Percentiles rank a stretch among this genome's conserved stretches.
Evolutionary conservation across 495 filamentous ascomycete genomes (phyloP).

Genomic region (Pseudoneurospora amorphoporcata): DNA sequence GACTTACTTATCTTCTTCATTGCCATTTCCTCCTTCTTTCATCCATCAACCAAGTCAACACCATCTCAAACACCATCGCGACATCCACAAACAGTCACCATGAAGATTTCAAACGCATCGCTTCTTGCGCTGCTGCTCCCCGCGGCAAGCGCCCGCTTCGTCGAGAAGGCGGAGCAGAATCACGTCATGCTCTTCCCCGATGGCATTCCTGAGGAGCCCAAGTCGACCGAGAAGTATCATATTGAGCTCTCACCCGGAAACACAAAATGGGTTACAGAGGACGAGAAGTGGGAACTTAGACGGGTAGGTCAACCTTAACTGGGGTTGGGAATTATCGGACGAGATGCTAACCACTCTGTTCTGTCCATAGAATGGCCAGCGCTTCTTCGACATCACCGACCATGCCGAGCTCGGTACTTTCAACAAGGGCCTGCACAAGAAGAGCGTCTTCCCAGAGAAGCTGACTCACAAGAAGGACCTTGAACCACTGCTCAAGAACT

Average conservation of each 20-base stretch:
- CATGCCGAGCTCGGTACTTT: slow-evolving; percentile 44
- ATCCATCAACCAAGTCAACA: background rate
- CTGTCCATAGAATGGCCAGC: slow-evolving; percentile 55
- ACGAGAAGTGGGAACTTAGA: slow-evolving; percentile 86
- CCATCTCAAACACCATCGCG: background rate
- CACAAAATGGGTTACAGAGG: slow-evolving; percentile 78
- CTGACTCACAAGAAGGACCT: slow-evolving; percentile 57
- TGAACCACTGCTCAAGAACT: slow-evolving; percentile 49
- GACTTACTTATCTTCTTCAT: background rate
- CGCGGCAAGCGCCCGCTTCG: slow-evolving; percentile 39
- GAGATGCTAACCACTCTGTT: background rate
- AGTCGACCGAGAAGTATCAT: slow-evolving; percentile 49
- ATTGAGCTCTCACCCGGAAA: slow-evolving; percentile 85
- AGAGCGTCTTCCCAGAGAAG: slow-evolving; percentile 54
- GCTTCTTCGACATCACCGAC: slow-evolving; percentile 93
- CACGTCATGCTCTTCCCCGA: slow-evolving; percentile 26
- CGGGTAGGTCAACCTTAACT: slow-evolving; percentile 45
- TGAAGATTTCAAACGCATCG: slow-evolving; percentile 36
- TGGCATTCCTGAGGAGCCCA: slow-evolving; percentile 17
- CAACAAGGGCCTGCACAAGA: slow-evolving; percentile 27
- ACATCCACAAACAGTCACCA: slow-evolving; percentile 4
- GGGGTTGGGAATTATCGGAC: background rate
- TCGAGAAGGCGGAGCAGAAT: slow-evolving; percentile 37
- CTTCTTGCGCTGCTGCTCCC: slow-evolving; percentile 37
- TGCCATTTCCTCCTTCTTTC: background rate